Conservation (phyloP, 805 yeast species). For the Tetrapisispora namnaoensis region DNA sequence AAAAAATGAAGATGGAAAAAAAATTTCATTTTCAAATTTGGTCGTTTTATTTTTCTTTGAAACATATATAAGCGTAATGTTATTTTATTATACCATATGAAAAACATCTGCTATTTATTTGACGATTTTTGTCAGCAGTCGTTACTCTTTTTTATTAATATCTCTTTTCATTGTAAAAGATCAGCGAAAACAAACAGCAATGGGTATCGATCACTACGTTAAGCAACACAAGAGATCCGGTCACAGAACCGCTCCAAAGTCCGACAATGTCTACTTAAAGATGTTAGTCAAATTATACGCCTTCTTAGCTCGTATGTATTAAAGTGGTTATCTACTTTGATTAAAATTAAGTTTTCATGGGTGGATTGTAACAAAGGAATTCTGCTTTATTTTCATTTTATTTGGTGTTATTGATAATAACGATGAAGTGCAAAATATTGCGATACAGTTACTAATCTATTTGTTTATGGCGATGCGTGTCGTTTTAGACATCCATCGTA, state of each 20-base stretch:
- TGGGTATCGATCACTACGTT: conserved; percentile 96
- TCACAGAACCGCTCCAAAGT: conserved; percentile 99
- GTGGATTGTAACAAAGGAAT: conserved; percentile 9
- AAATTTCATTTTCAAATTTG: too few relatives aligned
- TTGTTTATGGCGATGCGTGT: background rate
- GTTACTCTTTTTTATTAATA: background rate
- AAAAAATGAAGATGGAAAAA: too few relatives aligned
- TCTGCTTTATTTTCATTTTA: conserved; percentile 8
- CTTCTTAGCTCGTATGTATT: conserved; percentile 96
- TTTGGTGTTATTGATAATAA: background rate
- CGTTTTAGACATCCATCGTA: background rate
- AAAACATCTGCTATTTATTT: too few relatives aligned
- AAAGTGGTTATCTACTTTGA: background rate
- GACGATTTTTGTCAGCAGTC: too few relatives aligned
- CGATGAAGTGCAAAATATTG: background rate
- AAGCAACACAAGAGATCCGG: conserved; percentile 94
- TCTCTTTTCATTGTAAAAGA: background rate
- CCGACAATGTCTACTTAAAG: conserved; percentile 98
- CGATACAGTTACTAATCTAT: conserved; percentile 2
- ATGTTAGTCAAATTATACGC: conserved; percentile 96
- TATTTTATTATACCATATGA: too few relatives aligned
- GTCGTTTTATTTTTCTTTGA: too few relatives aligned
- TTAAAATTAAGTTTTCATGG: conserved; percentile 1
- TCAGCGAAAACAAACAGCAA: conserved; percentile 24
- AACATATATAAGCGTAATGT: too few relatives aligned